Evolutionary conservation across 176 grass and related monocot genomes (phyloP).

Genomic region (Bolboschoenus planiculmis): DNA sequence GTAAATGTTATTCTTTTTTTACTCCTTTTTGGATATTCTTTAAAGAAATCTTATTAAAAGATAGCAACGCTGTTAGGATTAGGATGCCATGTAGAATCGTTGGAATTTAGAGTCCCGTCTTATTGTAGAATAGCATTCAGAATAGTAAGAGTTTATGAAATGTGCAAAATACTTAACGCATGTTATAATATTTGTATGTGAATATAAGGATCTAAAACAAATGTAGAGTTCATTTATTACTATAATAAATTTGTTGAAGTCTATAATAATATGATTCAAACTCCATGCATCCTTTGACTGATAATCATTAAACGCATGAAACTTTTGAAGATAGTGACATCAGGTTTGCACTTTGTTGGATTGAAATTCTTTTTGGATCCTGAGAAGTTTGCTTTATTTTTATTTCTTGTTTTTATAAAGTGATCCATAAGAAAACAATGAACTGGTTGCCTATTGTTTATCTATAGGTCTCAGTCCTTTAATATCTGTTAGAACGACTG

Average conservation of each 20-base stretch:
- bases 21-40: no score
- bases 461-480: not conserved
- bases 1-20: conserved; percentile 14
- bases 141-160: not conserved
- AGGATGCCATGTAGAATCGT: not conserved
- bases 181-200: not conserved
- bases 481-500: not conserved
- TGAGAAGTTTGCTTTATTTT: not conserved
- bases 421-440: not conserved
- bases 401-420: not conserved
- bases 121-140: not conserved
- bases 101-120: not conserved
- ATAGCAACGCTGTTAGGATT: not conserved
- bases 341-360: not conserved
- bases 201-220: not conserved
- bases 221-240: not conserved
- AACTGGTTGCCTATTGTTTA: not conserved
- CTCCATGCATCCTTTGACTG: not conserved
- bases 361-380: not conserved
- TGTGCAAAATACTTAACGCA: not conserved
- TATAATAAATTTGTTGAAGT: conserved; percentile 7
- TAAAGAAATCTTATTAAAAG: not conserved
- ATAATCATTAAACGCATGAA: conserved; percentile 1
- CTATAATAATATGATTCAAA: not conserved
- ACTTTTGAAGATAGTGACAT: not conserved